Evolutionary conservation across 202 grass and related monocot species (phyloP).

Genomic region (Saccharum hybrid): DNA sequence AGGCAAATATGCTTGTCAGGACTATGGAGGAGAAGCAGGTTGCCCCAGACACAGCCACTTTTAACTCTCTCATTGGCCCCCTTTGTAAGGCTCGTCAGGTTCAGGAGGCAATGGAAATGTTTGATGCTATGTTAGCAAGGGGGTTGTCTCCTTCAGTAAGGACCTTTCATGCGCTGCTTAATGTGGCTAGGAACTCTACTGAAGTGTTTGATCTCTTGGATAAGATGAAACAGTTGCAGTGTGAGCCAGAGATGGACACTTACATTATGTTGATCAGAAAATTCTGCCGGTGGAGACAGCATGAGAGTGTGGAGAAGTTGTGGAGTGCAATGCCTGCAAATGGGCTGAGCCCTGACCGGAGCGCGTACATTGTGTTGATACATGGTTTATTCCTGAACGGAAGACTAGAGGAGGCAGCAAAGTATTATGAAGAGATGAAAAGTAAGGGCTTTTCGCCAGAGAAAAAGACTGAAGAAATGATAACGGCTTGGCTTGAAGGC

Average conservation of each 20-base stretch:
- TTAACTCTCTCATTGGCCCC: slow-evolving; percentile 76
- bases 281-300: slow-evolving; percentile 76
- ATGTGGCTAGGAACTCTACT: slow-evolving; percentile 48
- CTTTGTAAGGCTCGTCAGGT: slow-evolving; percentile 65
- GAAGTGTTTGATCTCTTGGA: slow-evolving; percentile 69
- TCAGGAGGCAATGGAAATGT: slow-evolving; percentile 62
- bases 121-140: slow-evolving; percentile 73
- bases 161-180: slow-evolving; percentile 78
- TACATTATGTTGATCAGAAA: slow-evolving; percentile 90
- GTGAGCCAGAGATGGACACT: slow-evolving; percentile 62
- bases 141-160: slow-evolving; percentile 64
- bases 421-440: slow-evolving; percentile 87
- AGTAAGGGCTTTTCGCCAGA: slow-evolving; percentile 74
- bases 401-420: slow-evolving; percentile 64
- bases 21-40: slow-evolving; percentile 69
- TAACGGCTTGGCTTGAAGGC: slow-evolving; percentile 68
- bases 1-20: slow-evolving; percentile 63
- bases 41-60: slow-evolving; percentile 61
- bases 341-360: slow-evolving; percentile 71
- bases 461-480: slow-evolving; percentile 78
- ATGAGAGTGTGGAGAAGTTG: slow-evolving; percentile 66
- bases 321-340: slow-evolving; percentile 75
- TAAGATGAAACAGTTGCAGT: slow-evolving; percentile 60
- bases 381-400: slow-evolving; percentile 84
- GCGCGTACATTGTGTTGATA: slow-evolving; percentile 79